These are phyloP conservation scores for Candida verbasci DNA, from an alignment of 805 yeast species.

Conservation along the genomic window DNA sequence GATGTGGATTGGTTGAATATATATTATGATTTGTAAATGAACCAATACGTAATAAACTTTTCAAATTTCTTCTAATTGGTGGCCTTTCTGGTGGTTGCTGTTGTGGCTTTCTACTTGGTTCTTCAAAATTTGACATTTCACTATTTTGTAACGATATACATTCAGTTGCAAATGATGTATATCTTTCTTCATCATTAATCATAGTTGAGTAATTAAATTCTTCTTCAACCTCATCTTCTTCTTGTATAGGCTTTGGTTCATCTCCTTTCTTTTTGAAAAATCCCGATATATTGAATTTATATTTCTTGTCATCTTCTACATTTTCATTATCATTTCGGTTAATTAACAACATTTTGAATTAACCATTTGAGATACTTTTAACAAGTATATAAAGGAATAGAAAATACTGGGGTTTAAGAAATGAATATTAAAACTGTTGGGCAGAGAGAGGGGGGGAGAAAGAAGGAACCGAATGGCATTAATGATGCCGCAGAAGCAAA, in stretches of 20 bases:
- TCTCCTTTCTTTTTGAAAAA: conserved; percentile 6
- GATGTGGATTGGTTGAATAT: conserved; percentile 4
- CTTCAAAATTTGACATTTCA: conserved; percentile 27
- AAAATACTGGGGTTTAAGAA: too few species aligned
- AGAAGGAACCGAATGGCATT: too few species aligned
- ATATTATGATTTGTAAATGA: conserved; percentile 8
- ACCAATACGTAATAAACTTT: conserved; percentile 9
- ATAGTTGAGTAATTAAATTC: too few species aligned
- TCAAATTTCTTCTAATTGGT: conserved; percentile 5
- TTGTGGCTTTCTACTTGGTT: neutral
- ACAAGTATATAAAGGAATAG: neutral
- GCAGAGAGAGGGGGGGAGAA: too few species aligned
- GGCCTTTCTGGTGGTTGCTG: conserved; percentile 1
- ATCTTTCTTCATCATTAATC: conserved; percentile 15
- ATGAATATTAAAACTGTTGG: too few species aligned
- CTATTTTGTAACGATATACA: conserved; percentile 35
- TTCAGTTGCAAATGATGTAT: conserved; percentile 30
- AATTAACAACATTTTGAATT: conserved; percentile 7
- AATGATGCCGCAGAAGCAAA: too few species aligned
- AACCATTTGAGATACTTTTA: neutral
- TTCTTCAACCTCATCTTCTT: conserved; percentile 1
- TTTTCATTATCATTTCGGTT: conserved; percentile 4
- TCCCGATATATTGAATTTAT: conserved; percentile 6
- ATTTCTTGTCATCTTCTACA: conserved; percentile 6
- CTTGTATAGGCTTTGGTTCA: neutral